Percentiles rank a stretch among this genome's conserved stretches.
These are phyloP conservation scores for Alternaria hordeiaustralica DNA, from an alignment of 2,329 filamentous ascomycete genomes.

Conservation along the genomic window DNA sequence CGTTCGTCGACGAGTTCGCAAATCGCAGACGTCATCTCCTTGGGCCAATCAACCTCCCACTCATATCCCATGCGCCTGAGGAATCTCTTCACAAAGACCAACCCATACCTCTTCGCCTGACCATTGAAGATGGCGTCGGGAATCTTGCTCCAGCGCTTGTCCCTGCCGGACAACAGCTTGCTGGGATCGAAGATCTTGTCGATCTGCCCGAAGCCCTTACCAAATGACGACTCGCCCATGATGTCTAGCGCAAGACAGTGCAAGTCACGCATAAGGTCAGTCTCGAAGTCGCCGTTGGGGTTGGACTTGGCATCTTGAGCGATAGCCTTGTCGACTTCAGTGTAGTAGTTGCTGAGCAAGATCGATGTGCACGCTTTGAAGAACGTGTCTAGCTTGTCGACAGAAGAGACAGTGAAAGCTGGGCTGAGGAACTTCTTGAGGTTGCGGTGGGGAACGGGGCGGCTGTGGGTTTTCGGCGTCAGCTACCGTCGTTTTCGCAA, in stretches of 20 bases:
- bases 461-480: background rate
- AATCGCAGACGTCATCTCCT: constrained; percentile 4
- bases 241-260: constrained; percentile 1
- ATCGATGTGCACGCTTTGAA: constrained; percentile 1
- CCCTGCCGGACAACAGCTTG: background rate
- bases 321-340: background rate
- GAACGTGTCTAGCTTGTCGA: constrained; percentile 1
- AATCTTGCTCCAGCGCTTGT: background rate
- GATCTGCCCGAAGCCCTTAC: constrained; percentile 1
- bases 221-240: constrained; percentile 3
- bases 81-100: constrained; percentile 2
- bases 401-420: background rate
- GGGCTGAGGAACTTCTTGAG: constrained; percentile 4
- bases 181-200: constrained; percentile 4
- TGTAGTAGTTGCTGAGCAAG: constrained; percentile 1
- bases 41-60: constrained; percentile 4
- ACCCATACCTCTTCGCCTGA: background rate
- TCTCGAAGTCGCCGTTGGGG: background rate
- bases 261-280: constrained; percentile 2
- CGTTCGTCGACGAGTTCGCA: constrained; percentile 5
- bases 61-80: background rate
- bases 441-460: background rate
- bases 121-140: background rate
- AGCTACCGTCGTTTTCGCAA: background rate
- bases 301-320: background rate